Evolutionary conservation across 2,329 filamentous ascomycete species (phyloP), one percentile per base, ranked within the genome.

Genomic region (Calonectria pseudoturangicola): DNA sequence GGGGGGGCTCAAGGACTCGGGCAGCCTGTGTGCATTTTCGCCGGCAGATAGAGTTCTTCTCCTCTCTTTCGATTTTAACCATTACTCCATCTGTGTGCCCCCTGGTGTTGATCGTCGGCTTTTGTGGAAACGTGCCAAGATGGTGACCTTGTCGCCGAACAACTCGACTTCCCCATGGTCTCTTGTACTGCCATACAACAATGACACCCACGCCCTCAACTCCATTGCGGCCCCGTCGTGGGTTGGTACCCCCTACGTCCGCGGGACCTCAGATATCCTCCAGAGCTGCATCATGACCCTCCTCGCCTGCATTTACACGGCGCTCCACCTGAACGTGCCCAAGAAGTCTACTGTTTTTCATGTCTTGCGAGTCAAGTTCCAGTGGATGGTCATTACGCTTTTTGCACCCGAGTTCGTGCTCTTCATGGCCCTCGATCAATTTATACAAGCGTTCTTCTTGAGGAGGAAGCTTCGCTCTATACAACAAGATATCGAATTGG

Each of bases 241-340:
- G 58, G 50, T 72, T 6, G 45, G 43, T 15, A 51, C 50, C 15
- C 81, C 82, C 6, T 69, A 73, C 15, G 76, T 75, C 27, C 77
- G 83, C 27, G 82, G 83, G 3, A 84, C 81, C 0, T 66, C 80
- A 8, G 73, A 75, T 18, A 81, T 86, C 27, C 62, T 85, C 2
- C 80, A 79, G 69, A 82, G 79, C n/a, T 85, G 84, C 62, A 51
- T 82, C 2, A 45, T 84, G 7, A 83, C 84, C 4, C 74, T 86
- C 0, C 58, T 80, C 3, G 75, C 84, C 0, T 86, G 83, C 71
- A 81, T 84, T 15, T 85, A 82, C 73, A 81, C 82, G 3, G 82
- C 83, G 2, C 68, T 86, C 6, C 83, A 86, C 68, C 76, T 85
- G 3, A 85, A 86, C 48, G 76, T 86, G 25, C 82, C 82, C 0